Conservation (phyloP, 179 eudicot species). For the Camellia oleifera region DNA sequence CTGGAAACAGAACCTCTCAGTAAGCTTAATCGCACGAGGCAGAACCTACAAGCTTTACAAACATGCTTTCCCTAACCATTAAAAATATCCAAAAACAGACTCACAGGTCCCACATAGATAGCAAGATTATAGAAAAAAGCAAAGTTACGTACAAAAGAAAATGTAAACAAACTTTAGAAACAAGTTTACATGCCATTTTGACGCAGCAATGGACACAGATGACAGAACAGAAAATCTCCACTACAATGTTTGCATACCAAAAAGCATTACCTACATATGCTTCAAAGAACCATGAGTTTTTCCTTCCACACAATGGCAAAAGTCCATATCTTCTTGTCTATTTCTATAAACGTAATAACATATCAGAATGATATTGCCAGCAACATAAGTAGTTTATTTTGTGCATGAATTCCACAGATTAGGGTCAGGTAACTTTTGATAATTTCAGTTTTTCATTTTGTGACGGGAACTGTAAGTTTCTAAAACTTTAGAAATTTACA, state of each 20-base stretch:
- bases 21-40: background rate
- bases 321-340: background rate
- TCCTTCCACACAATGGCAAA: background rate
- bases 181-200: background rate
- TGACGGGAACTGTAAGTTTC: background rate
- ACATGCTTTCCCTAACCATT: too few relatives aligned
- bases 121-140: background rate
- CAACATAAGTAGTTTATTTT: background rate
- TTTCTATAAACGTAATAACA: background rate
- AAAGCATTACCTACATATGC: background rate
- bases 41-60: background rate
- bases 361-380: background rate
- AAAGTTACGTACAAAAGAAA: background rate
- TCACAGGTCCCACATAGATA: background rate
- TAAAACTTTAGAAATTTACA: background rate
- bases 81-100: background rate
- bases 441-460: background rate
- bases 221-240: too few relatives aligned
- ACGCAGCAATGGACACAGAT: background rate
- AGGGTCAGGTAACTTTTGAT: background rate
- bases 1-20: conserved; percentile 28
- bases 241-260: background rate
- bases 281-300: too few relatives aligned
- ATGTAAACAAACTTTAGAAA: background rate
- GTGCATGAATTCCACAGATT: background rate